Base-by-base conservation (phyloP, 441 rosid genomes). In the Flueggea neowawraea region DNA sequence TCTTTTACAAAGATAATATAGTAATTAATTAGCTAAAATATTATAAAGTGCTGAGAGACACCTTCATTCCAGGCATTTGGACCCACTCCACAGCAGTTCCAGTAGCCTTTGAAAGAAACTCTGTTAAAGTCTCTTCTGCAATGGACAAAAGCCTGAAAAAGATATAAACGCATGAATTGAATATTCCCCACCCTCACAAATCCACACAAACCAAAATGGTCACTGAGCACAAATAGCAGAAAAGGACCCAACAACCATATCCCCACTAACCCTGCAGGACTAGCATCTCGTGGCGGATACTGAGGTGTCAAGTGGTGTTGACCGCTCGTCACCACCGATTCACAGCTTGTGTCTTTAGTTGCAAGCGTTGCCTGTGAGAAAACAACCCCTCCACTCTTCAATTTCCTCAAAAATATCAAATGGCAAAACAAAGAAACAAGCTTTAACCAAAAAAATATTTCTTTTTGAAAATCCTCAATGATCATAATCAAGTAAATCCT, bases 21-120 rank as follows among this genome's bases (percentile, higher is more conserved):
- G 28, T 22, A 22, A 22, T 22, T 22, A 22, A 22, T 22, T 22
- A 62, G 32, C 12, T 52, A 50, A 22, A 39, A 32, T 55, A 22
- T 48, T 47, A 13, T 6, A 16, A 33, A 6, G 17, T 32, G 55
- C 36, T 15, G 31, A 62, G 58, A 48, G 55, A 71, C 84, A 89
- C 99, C 99, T 95, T 95, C 99, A 92, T 95, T 90, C 99, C 97
- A 88, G 99, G 99, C 97, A 92, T 95, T 84, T 95, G 98, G 75
- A 95, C 94, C 99, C 99, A 92, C 97, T 95, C 99, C 56, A 95
- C 95, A 78, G 99, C 99, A 75, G 98, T 95, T 88, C 99, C 99
- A 85, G 97, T 95, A 73, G 99, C 99, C 99, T 95, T 95, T 72
- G 98, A 95, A 88, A 95, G 95, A 91, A 95, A 95, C 95, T 95